These are phyloP conservation scores for Hymenoscyphus linearis DNA, from an alignment of 2,329 filamentous ascomycete genomes.

Conservation along the genomic window DNA sequence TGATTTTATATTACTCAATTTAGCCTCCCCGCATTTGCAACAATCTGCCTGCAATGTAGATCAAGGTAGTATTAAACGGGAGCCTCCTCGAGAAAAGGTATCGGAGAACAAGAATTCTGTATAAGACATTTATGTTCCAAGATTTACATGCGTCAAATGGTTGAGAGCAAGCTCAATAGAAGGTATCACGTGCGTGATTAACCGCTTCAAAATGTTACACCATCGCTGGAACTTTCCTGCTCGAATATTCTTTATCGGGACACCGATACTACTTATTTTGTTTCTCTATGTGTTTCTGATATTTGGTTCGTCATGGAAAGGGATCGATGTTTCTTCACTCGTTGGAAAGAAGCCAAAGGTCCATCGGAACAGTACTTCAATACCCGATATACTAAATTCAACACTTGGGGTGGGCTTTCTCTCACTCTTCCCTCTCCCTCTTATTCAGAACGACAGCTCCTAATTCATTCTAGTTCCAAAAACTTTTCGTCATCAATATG, in stretches of 20 bases:
- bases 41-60: constrained; percentile 1
- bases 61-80: background rate
- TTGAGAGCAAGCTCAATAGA: background rate
- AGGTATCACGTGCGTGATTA: background rate
- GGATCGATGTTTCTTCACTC: background rate
- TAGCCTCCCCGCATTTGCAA: constrained; percentile 4
- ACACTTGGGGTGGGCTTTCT: constrained; percentile 7
- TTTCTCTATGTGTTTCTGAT: background rate
- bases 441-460: background rate
- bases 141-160: background rate
- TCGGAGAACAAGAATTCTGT: background rate
- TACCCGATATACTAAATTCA: constrained; percentile 2
- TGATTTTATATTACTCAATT: constrained; percentile 7
- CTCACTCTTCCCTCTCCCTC: background rate
- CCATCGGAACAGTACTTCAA: background rate
- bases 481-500: constrained; percentile 20
- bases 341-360: background rate
- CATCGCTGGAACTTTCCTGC: background rate
- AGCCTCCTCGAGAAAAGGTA: background rate
- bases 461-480: constrained; percentile 17
- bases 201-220: background rate
- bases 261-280: background rate
- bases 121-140: background rate
- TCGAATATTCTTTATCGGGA: background rate
- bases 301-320: background rate